phyloP scores from a whole-genome alignment of 1,139 yeast species.

The Pichia sp. region DNA sequence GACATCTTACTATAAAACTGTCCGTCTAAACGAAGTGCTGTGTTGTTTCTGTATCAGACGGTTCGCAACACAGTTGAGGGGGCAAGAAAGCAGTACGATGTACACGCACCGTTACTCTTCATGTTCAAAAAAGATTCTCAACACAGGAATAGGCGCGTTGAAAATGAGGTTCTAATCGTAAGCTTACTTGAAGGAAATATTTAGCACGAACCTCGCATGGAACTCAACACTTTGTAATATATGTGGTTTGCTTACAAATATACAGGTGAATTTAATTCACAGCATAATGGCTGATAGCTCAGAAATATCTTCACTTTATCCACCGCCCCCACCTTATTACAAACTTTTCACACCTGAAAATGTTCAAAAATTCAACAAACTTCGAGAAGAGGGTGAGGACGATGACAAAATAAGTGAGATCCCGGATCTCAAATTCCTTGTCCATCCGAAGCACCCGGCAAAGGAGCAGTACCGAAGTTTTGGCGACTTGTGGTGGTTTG shows the following conservation, averaged over 20 bases:
- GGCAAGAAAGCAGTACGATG: not conserved
- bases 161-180: not conserved
- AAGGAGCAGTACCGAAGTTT: slow-evolving; percentile 52
- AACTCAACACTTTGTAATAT: too few relatives aligned
- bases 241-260: not conserved
- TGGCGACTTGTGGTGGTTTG: slow-evolving; percentile 58
- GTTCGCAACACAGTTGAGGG: not conserved
- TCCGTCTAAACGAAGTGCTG: not conserved
- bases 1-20: slow-evolving; percentile 12
- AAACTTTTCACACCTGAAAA: slow-evolving; percentile 43
- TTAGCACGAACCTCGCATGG: too few relatives aligned
- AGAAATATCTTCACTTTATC: slow-evolving; percentile 45
- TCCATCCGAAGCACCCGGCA: slow-evolving; percentile 47
- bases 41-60: not conserved
- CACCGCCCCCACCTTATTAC: slow-evolving; percentile 58
- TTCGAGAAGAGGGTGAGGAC: slow-evolving; percentile 20
- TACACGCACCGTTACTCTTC: not conserved
- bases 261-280: not conserved
- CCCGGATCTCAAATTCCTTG: slow-evolving; percentile 41
- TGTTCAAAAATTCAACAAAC: slow-evolving; percentile 22
- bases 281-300: slow-evolving; percentile 6
- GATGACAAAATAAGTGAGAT: slow-evolving; percentile 31
- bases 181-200: too few relatives aligned
- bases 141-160: not conserved
- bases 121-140: not conserved